Evolutionary conservation across 495 filamentous ascomycete species (phyloP).

Genomic region (Aspergillus diversus): DNA sequence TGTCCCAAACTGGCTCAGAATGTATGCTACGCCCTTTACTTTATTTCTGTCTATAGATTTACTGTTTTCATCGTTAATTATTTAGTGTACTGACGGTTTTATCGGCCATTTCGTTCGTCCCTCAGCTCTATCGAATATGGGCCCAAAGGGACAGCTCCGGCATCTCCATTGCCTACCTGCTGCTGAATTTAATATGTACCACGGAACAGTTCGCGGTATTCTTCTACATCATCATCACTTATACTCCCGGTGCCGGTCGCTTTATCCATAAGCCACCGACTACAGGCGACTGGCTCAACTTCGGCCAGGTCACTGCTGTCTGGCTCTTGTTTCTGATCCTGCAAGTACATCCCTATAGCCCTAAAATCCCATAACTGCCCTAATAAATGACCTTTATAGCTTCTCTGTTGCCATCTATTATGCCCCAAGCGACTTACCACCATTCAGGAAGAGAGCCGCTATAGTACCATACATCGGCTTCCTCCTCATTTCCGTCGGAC

Average conservation of each 20-base stretch:
- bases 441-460: too few species aligned
- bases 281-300: conserved; percentile 1
- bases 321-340: conserved; percentile 8
- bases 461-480: conserved; percentile 11
- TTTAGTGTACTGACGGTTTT: conserved; percentile 2
- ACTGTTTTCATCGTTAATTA: neutral
- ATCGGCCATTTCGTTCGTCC: conserved; percentile 4
- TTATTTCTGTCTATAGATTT: neutral
- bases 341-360: too few species aligned
- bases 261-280: conserved; percentile 9
- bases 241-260: neutral
- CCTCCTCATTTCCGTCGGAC: conserved; percentile 4
- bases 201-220: conserved; percentile 7
- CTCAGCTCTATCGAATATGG: conserved; percentile 8
- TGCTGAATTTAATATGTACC: conserved; percentile 5
- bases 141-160: conserved; percentile 7
- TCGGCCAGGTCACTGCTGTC: neutral
- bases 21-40: too few species aligned
- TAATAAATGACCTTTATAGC: neutral
- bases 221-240: neutral
- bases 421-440: conserved; percentile 1
- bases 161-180: conserved; percentile 2
- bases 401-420: conserved; percentile 2
- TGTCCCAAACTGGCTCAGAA: too few species aligned
- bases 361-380: neutral